Base-by-base conservation (phyloP, 78 protist genomes). In the Salpingoeca rosetta region DNA sequence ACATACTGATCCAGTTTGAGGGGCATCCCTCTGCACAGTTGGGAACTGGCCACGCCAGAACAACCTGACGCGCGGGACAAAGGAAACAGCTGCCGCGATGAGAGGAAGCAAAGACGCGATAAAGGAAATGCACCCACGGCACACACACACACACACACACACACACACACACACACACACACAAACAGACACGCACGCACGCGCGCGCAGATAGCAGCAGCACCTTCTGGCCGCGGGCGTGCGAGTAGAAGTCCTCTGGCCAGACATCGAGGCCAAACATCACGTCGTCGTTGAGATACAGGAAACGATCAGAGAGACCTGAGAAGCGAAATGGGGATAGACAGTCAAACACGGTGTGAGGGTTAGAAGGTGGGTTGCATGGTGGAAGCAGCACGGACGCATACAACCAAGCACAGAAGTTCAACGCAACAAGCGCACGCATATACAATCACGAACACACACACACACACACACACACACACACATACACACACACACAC, bases 241-340 rank as follows among this genome's bases (percentile, higher is more conserved):
- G 80, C 7, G 98, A 88, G 73, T 80, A 72, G 57, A 96, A 96
- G 88, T 96, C 98, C 40, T 93, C 95, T 0, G 98, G 98, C 80
- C 81, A 92, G 0, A 97, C 89, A 1, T 85, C 86, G 35, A 82
- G 26, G 10, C 97, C 97, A 57, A 97, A 94, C 91, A 96, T 87
- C 25, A 94, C 93, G 44, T 97, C 99, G 57, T 97, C 99, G 86
- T 97, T 97, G 51, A 97, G 76, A 77, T 97, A 97, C 37, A 97
- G 3, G 80, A 97, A 97, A 31, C 88, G 56, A 27, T 92, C 84
- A 0, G 97, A 91, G 35, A 97, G 93, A 2, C 98, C n/a, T n/a
- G n/a, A n/a, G n/a, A n/a, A n/a, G n/a, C n/a, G n/a, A n/a, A n/a
- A n/a, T n/a, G n/a, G n/a, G n/a, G n/a, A n/a, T n/a, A n/a, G n/a